Base-by-base conservation (phyloP, 805 yeast species). In the Danielia reshetovae region DNA sequence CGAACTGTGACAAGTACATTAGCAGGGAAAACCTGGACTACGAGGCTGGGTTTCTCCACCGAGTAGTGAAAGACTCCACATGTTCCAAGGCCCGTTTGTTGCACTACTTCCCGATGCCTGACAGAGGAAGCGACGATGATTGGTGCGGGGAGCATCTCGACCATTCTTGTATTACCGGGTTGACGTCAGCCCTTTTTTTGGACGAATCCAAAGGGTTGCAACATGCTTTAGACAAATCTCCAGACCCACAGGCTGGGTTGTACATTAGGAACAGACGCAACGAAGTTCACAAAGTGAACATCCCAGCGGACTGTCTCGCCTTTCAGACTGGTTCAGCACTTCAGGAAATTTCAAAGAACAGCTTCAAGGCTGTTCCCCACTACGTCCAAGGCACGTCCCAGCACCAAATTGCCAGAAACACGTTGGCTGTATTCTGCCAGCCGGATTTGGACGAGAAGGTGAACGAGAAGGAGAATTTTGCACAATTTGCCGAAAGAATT, bases 81-180 rank as follows among this genome's bases (percentile, higher is more conserved):
- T 70, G 77, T 22, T 65, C 82, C 4, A 76, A 77, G 46, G 82
- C 82, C 1, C 55, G 83, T 21, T 53, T 77, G 23, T 53, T 77
- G 27, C 81, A 77, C 43, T 77, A 77, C 45, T 76, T 59, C 40
- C 74, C 80, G 1, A 34, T 46, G 3, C 32, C 40, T 1, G 18
- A 32, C 6, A 29, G 35, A 0, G 22, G 7, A 2, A 42, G 37
- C 1, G 37, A 30, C 7, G 64, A 55, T 35, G 66, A 64, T 27
- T 77, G 83, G 83, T 77, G 83, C 51, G 81, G 81, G 0, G 79
- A 75, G 44, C 83, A 77, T 48, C 43, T 67, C 27, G 83, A 77
- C 49, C 82, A 77, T 43, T 72, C 78, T 4, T 75, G 81, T 47
- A 54, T 77, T 15, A 77, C 83, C 1, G 82, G 77, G 0, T 56